Evolutionary conservation across 2,329 filamentous ascomycete genomes (phyloP), one percentile per base, ranked within the genome.

Genomic region (Tolypocladium ovalisporum): DNA sequence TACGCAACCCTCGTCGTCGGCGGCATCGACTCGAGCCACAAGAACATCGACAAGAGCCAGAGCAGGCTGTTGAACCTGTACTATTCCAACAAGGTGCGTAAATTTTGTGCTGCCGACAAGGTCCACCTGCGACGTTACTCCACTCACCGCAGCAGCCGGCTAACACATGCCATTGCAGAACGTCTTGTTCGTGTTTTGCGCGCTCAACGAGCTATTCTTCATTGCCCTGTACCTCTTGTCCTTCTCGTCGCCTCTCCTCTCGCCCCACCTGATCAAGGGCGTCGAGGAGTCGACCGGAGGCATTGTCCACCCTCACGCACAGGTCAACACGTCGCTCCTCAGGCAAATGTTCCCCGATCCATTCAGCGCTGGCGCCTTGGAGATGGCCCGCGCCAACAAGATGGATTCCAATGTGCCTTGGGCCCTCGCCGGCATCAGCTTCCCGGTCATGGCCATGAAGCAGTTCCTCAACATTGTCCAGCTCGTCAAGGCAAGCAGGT

Each of bases 201-300:
- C 84, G 58, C 76, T 96, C 63, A 99, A 99, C 73, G 94, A 99
- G 75, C 76, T 92, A 62, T 99, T 97, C 81, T 99, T 99, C 80
- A 97, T 99, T 70, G 92, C 90, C 35, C 85, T 99, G 61, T 99
- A 99, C 77, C 88, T 99, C 56, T 87, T 99, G 59, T 97, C 92
- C 66, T 99, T 99, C 80, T 95, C 89, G 58, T 96, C 90, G 58
- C 93, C 93, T 2, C 83, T 86, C 40, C 84, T 97, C 57, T 94
- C 90, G 1, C 93, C 94, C 1, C 90, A 90, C 58, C 87, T 97
- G 55, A 85, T 87, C 61, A 77, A 84, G 65, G 77, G 83, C 15
- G 78, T 84, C 44, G 80, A 84, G 61, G 76, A 79, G 56, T 74
- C 78, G 49, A 70, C 68, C 56, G 77, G 78, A 56, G 77, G 76